Conservation (phyloP, 441 rosid species). For the Syzygium malaccense region DNA sequence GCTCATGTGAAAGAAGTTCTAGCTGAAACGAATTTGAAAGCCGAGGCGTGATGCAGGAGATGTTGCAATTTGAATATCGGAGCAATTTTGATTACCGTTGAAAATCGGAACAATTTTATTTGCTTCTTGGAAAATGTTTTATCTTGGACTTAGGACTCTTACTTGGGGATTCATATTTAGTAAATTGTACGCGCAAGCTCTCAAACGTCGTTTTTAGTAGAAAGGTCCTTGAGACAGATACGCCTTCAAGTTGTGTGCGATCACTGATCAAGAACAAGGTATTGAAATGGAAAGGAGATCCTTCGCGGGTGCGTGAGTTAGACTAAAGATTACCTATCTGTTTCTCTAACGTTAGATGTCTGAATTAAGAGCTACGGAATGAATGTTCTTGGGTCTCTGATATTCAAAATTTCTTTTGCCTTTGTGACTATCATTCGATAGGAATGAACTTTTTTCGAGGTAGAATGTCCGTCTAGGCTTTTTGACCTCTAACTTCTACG, state of each 20-base stretch:
- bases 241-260: not conserved
- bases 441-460: not conserved
- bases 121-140: no score
- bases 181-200: not conserved
- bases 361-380: not conserved
- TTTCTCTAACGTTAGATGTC: not conserved
- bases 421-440: not conserved
- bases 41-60: not conserved
- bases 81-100: not conserved
- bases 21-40: not conserved
- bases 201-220: no score
- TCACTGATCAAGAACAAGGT: not conserved
- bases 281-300: no score
- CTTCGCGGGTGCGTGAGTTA: no score
- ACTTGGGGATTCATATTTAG: not conserved
- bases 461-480: not conserved
- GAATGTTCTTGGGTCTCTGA: not conserved
- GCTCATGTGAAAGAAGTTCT: not conserved
- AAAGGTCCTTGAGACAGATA: not conserved
- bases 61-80: not conserved
- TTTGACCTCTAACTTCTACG: not conserved
- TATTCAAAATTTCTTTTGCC: not conserved
- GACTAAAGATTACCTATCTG: no score
- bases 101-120: no score
- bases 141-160: not conserved